Evolutionary conservation across 2,329 filamentous ascomycete genomes (phyloP).

Genomic region (Nemania diffusa): DNA sequence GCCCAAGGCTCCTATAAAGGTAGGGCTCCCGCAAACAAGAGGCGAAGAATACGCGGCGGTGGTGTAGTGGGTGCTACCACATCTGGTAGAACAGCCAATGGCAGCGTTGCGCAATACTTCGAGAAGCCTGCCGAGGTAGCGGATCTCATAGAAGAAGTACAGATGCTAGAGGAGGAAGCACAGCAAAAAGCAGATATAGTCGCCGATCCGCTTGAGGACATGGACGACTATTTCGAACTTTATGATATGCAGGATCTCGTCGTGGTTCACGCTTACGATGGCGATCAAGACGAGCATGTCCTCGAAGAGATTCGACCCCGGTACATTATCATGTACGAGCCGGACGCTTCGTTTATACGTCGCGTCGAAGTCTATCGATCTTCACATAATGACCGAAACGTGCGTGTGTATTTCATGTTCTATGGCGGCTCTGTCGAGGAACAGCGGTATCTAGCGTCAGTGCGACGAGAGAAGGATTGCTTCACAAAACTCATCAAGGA

Average conservation of each 20-base stretch:
- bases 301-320: slow-evolving; percentile 92
- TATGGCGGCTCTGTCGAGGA: slow-evolving; percentile 96
- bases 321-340: slow-evolving; percentile 99
- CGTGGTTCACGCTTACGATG: slow-evolving; percentile 91
- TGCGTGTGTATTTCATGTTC: slow-evolving; percentile 96
- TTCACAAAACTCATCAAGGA: slow-evolving; percentile 96
- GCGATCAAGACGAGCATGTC: slow-evolving; percentile 95
- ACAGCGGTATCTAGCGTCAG: slow-evolving; percentile 87
- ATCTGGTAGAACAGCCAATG: slow-evolving; percentile 74
- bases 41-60: slow-evolving; percentile 84
- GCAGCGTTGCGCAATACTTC: slow-evolving; percentile 79
- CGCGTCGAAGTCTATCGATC: slow-evolving; percentile 95
- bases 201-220: slow-evolving; percentile 84
- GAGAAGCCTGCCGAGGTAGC: slow-evolving; percentile 87
- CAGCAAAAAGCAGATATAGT: slow-evolving; percentile 79
- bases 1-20: slow-evolving; percentile 62
- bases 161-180: slow-evolving; percentile 80
- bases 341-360: slow-evolving; percentile 92
- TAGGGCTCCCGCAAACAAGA: slow-evolving; percentile 82
- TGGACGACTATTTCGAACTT: slow-evolving; percentile 91
- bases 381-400: slow-evolving; percentile 87
- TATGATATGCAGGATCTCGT: slow-evolving; percentile 92
- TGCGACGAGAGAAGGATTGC: slow-evolving; percentile 94
- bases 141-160: slow-evolving; percentile 82
- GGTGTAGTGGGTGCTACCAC: slow-evolving; percentile 67